Base-by-base conservation (phyloP, 2,329 filamentous ascomycete species). In the Neopestalotiopsis sp. region DNA sequence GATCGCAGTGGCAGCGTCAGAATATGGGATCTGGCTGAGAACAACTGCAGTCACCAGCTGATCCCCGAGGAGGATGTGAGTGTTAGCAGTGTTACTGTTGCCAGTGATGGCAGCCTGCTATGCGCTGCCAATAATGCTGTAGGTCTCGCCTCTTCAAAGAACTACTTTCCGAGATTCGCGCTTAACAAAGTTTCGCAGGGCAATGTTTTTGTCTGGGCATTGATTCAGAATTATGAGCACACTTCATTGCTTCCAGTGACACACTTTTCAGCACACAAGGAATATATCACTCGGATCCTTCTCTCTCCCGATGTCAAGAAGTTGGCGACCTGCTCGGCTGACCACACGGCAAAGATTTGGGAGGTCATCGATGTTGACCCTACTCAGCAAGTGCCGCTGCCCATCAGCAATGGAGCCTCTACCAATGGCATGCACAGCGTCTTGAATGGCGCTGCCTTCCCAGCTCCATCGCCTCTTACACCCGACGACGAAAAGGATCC, bases 301-400 rank as follows among this genome's bases (percentile, higher is more conserved):
- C 90, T 98, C 56, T 97, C 94, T 0, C 95, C 95, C 1, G 95
- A 98, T 77, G 95, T 97, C 73, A 95, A 95, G 79, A 95, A 97
- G 79, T 89, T 98, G 14, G 95, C 95, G 1, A 98, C 95, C 28
- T 98, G 95, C 84, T 95, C 92, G 67, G 94, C 95, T 67, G 95
- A 98, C 81, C 95, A 98, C 82, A 90, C 95, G 0, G 94, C 95
- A 71, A 95, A 97, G 80, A 98, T 99, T 75, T 99, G 96, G 96
- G 93, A 94, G 75, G 92, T 98, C 60, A 84, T 84, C 72, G 93
- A 97, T 76, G 86, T 91, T n/a, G 88, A 90, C 62, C 84, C 85
- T 65, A 72, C 71, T 30, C 62, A 70, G 2, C 71, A 69, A 2
- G 32, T 69, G 4, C 58, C 72, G 7, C 42, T 61, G 17, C 64